Evolutionary conservation across 2,329 filamentous ascomycete genomes (phyloP).

Genomic region (Daldinia sp.): DNA sequence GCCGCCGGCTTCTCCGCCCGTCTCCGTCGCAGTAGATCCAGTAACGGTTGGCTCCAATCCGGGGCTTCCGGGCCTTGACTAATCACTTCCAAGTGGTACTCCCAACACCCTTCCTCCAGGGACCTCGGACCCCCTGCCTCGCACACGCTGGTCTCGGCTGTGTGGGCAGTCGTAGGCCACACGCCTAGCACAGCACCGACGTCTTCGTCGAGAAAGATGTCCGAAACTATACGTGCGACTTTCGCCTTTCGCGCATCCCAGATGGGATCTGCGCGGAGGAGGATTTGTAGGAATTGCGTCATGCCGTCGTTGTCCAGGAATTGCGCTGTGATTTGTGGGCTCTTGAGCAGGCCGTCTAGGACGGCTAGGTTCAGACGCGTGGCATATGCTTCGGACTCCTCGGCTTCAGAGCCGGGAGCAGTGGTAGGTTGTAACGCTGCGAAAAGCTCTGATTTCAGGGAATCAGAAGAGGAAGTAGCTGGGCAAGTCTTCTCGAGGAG

Average conservation of each 20-base stretch:
- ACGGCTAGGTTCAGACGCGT: conserved; percentile 53
- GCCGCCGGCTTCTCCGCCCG: conserved; percentile 10
- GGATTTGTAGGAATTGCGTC: conserved; percentile 60
- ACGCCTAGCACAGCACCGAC: conserved; percentile 66
- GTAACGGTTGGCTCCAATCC: conserved; percentile 55
- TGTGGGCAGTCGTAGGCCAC: conserved; percentile 57
- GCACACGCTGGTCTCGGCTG: conserved; percentile 50
- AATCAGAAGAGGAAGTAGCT: conserved; percentile 40
- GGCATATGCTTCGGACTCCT: conserved; percentile 38
- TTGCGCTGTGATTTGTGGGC: conserved; percentile 59
- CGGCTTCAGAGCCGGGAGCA: conserved; percentile 17
- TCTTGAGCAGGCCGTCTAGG: conserved; percentile 65
- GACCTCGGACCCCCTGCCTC: conserved; percentile 43
- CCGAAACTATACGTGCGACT: conserved; percentile 66
- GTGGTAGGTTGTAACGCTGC: conserved; percentile 48
- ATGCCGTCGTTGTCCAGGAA: conserved; percentile 66
- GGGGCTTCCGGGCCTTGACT: conserved; percentile 10
- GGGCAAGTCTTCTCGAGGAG: background rate
- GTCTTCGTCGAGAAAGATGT: conserved; percentile 72
- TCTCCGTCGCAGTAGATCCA: conserved; percentile 36
- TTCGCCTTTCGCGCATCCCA: conserved; percentile 62
- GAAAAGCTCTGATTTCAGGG: conserved; percentile 50
- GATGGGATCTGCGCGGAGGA: conserved; percentile 56
- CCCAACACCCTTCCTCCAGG: conserved; percentile 64
- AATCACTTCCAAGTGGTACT: conserved; percentile 55